Base-by-base conservation (phyloP, 2,329 filamentous ascomycete genomes). In the Neopestalotiopsis rosae region DNA sequence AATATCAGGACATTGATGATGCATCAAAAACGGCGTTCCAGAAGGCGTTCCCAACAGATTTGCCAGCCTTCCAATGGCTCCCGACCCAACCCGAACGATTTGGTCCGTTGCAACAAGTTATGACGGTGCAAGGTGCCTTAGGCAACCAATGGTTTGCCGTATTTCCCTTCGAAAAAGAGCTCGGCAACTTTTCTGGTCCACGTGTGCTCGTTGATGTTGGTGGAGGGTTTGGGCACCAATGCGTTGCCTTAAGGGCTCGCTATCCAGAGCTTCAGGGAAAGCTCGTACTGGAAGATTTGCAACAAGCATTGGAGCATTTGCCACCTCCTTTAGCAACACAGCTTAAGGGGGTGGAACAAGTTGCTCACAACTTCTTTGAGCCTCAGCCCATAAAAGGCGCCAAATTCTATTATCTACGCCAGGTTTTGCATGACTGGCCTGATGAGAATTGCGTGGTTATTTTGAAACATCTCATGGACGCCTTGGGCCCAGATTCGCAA, bases 351-450 rank as follows among this genome's bases (percentile, higher is more conserved):
- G 40, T 74, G 30, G 63, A 68, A 56, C 65, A 62, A 17, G 66
- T 68, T 68, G 58, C 68, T 3, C 72, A 78, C 49, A 69, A 77
- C 63, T 77, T 78, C 67, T 77, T 78, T 69, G 59, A 32, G 13
- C 67, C 70, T 20, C 76, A 78, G 71, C 72, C 73, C 1, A 63
- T 74, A 17, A 70, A 69, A 72, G 74, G 76, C 1, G 77, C 79
- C 2, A 77, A 76, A 9, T 73, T 77, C 5, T 84, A 83, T 63
- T 83, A 80, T 70, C 69, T 83, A 42, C 77, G 80, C 45, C 75
- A 71, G 9, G 74, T 83, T 14, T 69, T 84, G 13, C 81, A 84
- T 69, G 79, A 83, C 69, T 81, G 76, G 72, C 75, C 77, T 1
- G 80, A 82, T 45, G 71, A 79, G 6, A 73, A 78, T 32, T 76